Percentiles rank a stretch among this genome's conserved stretches.
These are phyloP conservation scores for Pythium utonaiense DNA, from an alignment of 352 stramenopile species.

Conservation along the genomic window DNA sequence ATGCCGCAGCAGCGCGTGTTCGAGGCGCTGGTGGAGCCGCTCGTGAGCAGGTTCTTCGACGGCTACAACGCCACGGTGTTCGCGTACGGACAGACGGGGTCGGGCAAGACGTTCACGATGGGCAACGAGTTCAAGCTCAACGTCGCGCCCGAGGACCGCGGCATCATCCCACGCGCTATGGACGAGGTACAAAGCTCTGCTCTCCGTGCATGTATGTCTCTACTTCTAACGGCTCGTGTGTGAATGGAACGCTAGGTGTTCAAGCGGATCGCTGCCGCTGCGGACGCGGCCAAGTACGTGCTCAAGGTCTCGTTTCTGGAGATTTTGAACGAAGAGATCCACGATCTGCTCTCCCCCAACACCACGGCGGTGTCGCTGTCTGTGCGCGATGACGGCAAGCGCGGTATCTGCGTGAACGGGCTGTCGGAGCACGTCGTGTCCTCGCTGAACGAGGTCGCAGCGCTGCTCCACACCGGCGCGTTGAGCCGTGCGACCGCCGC, in stretches of 20 bases:
- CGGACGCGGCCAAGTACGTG: slow-evolving; percentile 29
- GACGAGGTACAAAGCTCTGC: slow-evolving; percentile 34
- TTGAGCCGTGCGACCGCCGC: slow-evolving; percentile 53
- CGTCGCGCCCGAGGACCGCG: slow-evolving; percentile 30
- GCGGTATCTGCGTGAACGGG: slow-evolving; percentile 87
- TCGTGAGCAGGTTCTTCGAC: slow-evolving; percentile 88
- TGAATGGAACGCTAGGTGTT: slow-evolving; percentile 46
- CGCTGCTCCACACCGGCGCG: slow-evolving; percentile 44
- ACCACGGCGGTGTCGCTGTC: slow-evolving; percentile 31
- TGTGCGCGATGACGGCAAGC: slow-evolving; percentile 87
- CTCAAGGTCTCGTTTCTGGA: slow-evolving; percentile 77
- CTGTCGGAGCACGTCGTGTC: slow-evolving; percentile 76
- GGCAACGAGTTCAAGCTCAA: slow-evolving; percentile 71
- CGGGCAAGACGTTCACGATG: slow-evolving; percentile 93
- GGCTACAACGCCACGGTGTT: slow-evolving; percentile 95
- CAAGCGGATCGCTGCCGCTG: slow-evolving; percentile 25
- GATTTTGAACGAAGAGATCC: slow-evolving; percentile 97
- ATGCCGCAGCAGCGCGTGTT: slow-evolving; percentile 50
- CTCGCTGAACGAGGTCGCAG: slow-evolving; percentile 37
- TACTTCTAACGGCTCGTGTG: background rate
- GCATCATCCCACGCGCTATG: slow-evolving; percentile 84
- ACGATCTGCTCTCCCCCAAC: slow-evolving; percentile 83
- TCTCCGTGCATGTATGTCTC: background rate
- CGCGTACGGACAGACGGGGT: slow-evolving; percentile 93
- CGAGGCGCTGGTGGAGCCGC: slow-evolving; percentile 40